phyloP scores from a whole-genome alignment of 73 alveolate species.

The Paramecium primaurelia region DNA sequence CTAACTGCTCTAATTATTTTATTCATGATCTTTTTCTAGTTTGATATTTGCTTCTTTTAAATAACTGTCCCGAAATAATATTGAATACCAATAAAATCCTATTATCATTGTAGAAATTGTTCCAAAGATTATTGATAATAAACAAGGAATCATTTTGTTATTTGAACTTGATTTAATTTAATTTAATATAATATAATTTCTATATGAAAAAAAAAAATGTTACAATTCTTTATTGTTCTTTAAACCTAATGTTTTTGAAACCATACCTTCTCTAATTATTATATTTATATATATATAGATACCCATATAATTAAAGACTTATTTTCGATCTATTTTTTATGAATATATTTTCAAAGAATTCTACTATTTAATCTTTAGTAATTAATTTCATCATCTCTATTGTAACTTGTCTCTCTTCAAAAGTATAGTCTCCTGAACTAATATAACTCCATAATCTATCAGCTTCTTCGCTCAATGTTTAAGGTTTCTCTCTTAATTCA shows the following conservation, averaged over 20 bases:
- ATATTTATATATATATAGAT: not conserved
- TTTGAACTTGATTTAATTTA: not conserved
- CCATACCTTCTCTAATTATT: not conserved
- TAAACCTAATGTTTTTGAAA: not conserved
- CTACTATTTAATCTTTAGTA: not conserved
- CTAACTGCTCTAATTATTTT: not conserved
- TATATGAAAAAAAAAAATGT: too few species aligned
- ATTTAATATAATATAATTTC: not conserved
- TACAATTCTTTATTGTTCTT: not conserved
- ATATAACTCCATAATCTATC: not conserved
- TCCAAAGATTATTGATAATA: not conserved
- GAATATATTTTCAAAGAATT: not conserved
- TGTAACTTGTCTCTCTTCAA: not conserved
- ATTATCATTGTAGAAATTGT: not conserved
- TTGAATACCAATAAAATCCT: not conserved
- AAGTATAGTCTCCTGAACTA: not conserved
- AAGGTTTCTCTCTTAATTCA: not conserved
- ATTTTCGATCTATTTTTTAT: not conserved
- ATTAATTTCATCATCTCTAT: not conserved
- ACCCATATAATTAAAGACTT: constrained; percentile 43
- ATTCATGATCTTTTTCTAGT: not conserved
- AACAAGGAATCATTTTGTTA: not conserved
- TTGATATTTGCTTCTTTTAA: not conserved
- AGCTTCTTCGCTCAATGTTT: not conserved
- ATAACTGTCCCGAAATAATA: not conserved